Conservation (phyloP, 768 basidiomycete genomes). For the Cubamyces lactineus region DNA sequence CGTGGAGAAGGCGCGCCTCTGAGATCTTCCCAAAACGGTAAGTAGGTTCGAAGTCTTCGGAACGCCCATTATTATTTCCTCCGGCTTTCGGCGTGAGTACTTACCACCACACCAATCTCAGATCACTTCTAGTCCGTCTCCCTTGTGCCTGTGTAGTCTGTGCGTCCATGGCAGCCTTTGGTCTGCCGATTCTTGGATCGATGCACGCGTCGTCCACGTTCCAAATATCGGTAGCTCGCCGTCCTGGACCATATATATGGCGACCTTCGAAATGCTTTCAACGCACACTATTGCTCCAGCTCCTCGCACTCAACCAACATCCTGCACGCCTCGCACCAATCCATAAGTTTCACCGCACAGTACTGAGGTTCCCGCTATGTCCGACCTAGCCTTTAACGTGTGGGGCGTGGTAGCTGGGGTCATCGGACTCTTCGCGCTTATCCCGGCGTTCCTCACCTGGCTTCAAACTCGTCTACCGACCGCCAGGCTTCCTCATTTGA, state of each 20-base stretch:
- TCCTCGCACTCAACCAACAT: too few relatives aligned
- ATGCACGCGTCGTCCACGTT: neutral
- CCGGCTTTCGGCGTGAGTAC: too few relatives aligned
- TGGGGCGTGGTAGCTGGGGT: constrained; percentile 11
- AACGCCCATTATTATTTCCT: neutral
- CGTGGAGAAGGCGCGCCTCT: neutral
- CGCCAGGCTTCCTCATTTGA: neutral
- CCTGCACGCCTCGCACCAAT: too few relatives aligned
- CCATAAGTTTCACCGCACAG: too few relatives aligned
- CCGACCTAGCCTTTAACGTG: constrained; percentile 1
- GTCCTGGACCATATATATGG: too few relatives aligned
- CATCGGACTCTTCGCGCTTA: neutral
- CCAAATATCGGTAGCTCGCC: neutral
- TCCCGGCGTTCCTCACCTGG: neutral
- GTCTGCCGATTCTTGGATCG: neutral
- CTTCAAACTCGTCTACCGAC: neutral
- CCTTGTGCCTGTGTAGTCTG: neutral
- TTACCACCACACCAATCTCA: too few relatives aligned
- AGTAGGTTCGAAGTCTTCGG: neutral
- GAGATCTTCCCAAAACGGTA: neutral
- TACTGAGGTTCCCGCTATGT: neutral
- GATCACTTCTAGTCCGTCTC: too few relatives aligned
- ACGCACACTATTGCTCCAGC: too few relatives aligned
- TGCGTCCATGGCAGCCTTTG: neutral
- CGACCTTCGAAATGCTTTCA: neutral